A percentile compares a stretch with the other conserved stretches of the same genome.
Evolutionary conservation across 2,329 filamentous ascomycete genomes (phyloP).

Genomic region (Penicillium sp.): DNA sequence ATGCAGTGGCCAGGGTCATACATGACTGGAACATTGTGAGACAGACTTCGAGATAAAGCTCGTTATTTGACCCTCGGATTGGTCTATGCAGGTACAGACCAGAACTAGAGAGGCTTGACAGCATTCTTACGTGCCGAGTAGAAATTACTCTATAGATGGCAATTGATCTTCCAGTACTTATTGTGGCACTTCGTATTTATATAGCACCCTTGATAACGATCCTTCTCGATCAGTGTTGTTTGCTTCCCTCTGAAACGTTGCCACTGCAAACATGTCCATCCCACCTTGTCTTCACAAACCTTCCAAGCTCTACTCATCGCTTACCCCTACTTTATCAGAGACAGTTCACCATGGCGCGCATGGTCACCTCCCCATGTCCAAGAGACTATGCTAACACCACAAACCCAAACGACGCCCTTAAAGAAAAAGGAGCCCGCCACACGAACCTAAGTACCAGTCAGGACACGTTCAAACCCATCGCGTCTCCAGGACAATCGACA

Average conservation of each 20-base stretch:
- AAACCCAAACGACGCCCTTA: not conserved
- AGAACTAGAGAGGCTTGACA: not conserved
- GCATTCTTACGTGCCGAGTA: not conserved
- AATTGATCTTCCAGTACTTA: not conserved
- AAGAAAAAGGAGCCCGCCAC: not conserved
- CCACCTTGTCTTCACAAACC: too few relatives aligned
- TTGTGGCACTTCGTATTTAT: too few relatives aligned
- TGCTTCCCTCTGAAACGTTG: not conserved
- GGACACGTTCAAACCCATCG: conserved; percentile 30
- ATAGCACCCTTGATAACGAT: too few relatives aligned
- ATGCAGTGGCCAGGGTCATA: not conserved
- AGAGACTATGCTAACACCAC: not conserved
- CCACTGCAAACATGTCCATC: not conserved
- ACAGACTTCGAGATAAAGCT: not conserved
- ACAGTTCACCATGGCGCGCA: not conserved
- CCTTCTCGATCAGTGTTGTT: not conserved
- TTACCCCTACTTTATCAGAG: not conserved
- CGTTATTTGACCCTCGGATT: not conserved
- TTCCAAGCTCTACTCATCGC: not conserved
- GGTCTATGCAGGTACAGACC: not conserved
- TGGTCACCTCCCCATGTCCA: not conserved
- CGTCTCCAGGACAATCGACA: conserved; percentile 22
- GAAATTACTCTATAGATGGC: not conserved
- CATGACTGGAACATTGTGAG: not conserved
- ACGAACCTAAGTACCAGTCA: conserved; percentile 31